Evolutionary conservation across 371 early-diverging fungal genomes (phyloP).

Genomic region (Lichtheimia corymbifera): DNA sequence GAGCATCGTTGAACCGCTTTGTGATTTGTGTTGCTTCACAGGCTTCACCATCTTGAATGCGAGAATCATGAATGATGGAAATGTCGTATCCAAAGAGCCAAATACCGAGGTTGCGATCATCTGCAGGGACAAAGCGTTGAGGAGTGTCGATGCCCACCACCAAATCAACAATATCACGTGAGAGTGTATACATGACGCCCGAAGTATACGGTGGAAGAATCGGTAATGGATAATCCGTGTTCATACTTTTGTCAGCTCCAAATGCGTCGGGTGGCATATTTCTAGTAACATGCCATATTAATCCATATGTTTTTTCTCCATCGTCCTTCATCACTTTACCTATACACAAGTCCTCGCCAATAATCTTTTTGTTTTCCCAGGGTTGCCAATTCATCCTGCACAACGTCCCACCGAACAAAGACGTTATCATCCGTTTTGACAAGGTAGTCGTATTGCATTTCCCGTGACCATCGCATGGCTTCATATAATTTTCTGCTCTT

Average conservation of each 20-base stretch:
- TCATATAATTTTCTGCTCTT: constrained; percentile 57
- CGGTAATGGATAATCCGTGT: constrained; percentile 45
- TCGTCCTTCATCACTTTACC: constrained; percentile 31
- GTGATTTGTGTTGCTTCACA: constrained; percentile 64
- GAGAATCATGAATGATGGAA: constrained; percentile 54
- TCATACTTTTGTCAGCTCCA: constrained; percentile 17
- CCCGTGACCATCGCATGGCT: constrained; percentile 52
- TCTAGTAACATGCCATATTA: constrained; percentile 20
- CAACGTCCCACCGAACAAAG: constrained; percentile 61
- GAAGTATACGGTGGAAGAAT: constrained; percentile 61
- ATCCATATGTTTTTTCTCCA: not conserved
- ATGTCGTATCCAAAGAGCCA: constrained; percentile 64
- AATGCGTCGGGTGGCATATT: constrained; percentile 40
- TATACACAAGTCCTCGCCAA: constrained; percentile 62
- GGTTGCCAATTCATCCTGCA: constrained; percentile 38
- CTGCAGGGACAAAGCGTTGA: constrained; percentile 48
- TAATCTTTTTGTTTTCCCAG: constrained; percentile 38
- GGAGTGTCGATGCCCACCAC: constrained; percentile 41
- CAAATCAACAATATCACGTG: constrained; percentile 49
- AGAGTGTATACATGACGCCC: constrained; percentile 55
- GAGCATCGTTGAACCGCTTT: constrained; percentile 40
- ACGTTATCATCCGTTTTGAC: constrained; percentile 66
- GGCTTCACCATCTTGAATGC: constrained; percentile 55
- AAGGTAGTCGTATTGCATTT: constrained; percentile 51
- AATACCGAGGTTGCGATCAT: constrained; percentile 56